Evolutionary conservation across 768 basidiomycete genomes (phyloP).

Genomic region (Mycena sanguinolenta): DNA sequence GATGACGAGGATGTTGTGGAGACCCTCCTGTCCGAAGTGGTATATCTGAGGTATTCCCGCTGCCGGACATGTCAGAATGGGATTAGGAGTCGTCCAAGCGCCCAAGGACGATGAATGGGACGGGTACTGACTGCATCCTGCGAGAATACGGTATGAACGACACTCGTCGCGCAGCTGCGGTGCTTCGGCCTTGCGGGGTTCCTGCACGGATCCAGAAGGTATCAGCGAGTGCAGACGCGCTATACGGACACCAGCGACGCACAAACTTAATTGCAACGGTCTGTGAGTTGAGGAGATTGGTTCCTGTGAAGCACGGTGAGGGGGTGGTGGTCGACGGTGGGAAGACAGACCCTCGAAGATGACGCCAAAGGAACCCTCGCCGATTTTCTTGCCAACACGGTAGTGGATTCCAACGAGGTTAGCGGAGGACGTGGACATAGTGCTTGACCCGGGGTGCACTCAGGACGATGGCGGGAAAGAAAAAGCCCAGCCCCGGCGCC

Average conservation of each 20-base stretch:
- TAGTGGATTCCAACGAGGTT: slow-evolving; percentile 97
- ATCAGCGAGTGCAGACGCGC: slow-evolving; percentile 24
- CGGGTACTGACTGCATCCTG: slow-evolving; percentile 84
- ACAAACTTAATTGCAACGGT: slow-evolving; percentile 99
- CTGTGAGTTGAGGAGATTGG: slow-evolving; percentile 97
- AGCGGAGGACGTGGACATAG: slow-evolving; percentile 70
- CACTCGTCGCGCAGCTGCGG: slow-evolving; percentile 99
- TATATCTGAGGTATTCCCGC: slow-evolving; percentile 99
- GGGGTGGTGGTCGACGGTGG: slow-evolving; percentile 11
- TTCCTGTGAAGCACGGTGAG: slow-evolving; percentile 67
- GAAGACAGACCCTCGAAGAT: slow-evolving; percentile 82
- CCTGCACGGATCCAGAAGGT: slow-evolving; percentile 57
- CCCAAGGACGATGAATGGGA: background rate
- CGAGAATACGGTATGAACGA: slow-evolving; percentile 93
- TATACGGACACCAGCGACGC: slow-evolving; percentile 53
- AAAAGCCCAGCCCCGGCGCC: slow-evolving; percentile 14
- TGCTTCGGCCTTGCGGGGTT: slow-evolving; percentile 94
- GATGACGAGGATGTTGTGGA: slow-evolving; percentile 99
- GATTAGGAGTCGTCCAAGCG: background rate
- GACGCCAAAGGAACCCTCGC: slow-evolving; percentile 98
- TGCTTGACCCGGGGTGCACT: slow-evolving; percentile 12
- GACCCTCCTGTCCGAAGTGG: slow-evolving; percentile 98
- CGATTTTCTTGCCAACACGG: slow-evolving; percentile 98
- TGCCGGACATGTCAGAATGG: slow-evolving; percentile 47
- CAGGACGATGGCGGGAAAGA: slow-evolving; percentile 16